Evolutionary conservation across 345 rosid species (phyloP).

Genomic region (Acer campestre): DNA sequence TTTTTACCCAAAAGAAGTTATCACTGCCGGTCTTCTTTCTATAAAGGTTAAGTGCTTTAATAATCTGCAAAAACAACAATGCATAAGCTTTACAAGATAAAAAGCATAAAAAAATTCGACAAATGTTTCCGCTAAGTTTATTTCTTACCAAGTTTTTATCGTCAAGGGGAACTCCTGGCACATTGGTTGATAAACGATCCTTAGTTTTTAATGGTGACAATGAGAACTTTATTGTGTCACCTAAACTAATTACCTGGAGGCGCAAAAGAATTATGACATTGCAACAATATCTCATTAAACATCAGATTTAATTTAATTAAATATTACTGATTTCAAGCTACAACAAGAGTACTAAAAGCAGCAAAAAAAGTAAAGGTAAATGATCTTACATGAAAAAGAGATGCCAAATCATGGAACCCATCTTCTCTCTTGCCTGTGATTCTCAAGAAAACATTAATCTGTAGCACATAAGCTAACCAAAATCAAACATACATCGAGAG

Average conservation of each 20-base stretch:
- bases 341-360: not conserved
- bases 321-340: not conserved
- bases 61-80: conserved; percentile 57
- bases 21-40: conserved; percentile 80
- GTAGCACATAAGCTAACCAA: conserved; percentile 17
- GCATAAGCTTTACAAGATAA: not conserved
- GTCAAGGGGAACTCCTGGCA: conserved; percentile 83
- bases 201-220: conserved; percentile 73
- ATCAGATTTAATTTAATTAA: not conserved
- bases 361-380: not conserved
- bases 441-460: conserved; percentile 95
- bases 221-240: conserved; percentile 89
- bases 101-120: not conserved
- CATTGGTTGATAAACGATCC: conserved; percentile 84
- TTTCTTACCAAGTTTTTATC: conserved; percentile 66
- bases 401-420: conserved; percentile 94
- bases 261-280: conserved; percentile 9
- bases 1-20: conserved; percentile 80
- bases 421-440: conserved; percentile 83
- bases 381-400: conserved; percentile 82
- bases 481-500: not conserved
- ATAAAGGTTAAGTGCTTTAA: conserved; percentile 92
- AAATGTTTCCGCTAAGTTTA: not conserved
- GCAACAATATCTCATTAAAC: not conserved
- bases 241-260: conserved; percentile 78